Evolutionary conservation across 106 monocot species (phyloP).

Genomic region (Dendrobium officinale): DNA sequence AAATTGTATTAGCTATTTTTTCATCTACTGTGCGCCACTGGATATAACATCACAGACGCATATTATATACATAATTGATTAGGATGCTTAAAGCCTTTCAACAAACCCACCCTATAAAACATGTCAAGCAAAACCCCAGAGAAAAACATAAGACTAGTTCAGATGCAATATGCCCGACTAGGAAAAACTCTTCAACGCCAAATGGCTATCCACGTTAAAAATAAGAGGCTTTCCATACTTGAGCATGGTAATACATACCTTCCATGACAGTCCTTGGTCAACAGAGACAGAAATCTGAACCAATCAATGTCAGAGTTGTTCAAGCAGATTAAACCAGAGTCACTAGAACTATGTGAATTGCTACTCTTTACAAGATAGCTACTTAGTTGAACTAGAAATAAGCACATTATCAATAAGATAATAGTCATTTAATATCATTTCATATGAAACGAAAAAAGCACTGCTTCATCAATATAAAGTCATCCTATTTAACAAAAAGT

Average conservation of each 20-base stretch:
- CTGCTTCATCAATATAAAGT: background rate
- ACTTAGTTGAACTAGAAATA: slow-evolving; percentile 1
- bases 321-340: background rate
- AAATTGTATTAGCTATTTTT: too few relatives aligned
- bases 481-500: background rate
- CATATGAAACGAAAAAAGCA: background rate
- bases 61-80: too few relatives aligned
- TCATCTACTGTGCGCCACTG: too few relatives aligned
- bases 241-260: background rate
- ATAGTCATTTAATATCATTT: background rate
- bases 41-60: too few relatives aligned
- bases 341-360: background rate
- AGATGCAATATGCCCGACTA: too few relatives aligned
- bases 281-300: background rate
- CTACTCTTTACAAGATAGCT: background rate
- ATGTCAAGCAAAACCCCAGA: too few relatives aligned
- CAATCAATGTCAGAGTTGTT: background rate
- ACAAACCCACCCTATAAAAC: too few relatives aligned
- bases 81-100: too few relatives aligned
- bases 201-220: background rate
- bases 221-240: background rate
- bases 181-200: too few relatives aligned
- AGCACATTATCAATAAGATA: background rate
- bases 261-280: background rate
- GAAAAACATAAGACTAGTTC: too few relatives aligned